Conservation (phyloP, 148 eudicot species). For the Drosera capensis region DNA sequence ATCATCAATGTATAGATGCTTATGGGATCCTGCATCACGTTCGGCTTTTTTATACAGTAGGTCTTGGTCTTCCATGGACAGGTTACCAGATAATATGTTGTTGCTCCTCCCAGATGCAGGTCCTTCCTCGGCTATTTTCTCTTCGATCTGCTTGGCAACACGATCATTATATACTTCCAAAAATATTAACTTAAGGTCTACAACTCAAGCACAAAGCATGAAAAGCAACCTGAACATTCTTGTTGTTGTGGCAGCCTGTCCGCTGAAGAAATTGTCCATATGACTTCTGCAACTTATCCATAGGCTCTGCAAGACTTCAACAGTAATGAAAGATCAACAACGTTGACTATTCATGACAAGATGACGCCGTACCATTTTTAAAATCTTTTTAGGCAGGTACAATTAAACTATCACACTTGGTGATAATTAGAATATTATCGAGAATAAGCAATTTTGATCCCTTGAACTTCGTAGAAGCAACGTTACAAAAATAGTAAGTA, state of each 20-base stretch:
- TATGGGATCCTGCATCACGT: constrained; percentile 11
- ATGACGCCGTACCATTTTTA: too few species aligned
- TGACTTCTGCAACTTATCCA: constrained; percentile 67
- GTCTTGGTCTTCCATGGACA: constrained; percentile 5
- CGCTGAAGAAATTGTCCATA: constrained; percentile 74
- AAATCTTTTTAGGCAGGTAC: too few species aligned
- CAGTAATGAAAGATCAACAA: too few species aligned
- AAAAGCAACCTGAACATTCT: constrained; percentile 42
- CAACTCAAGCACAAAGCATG: neutral
- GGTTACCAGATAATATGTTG: neutral
- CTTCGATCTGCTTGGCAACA: constrained; percentile 28
- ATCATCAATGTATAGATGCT: constrained; percentile 38
- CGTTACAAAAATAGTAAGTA: too few species aligned
- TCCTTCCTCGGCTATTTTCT: constrained; percentile 23
- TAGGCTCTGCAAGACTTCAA: constrained; percentile 87
- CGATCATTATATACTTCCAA: constrained; percentile 4
- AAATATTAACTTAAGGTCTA: neutral
- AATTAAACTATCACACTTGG: too few species aligned
- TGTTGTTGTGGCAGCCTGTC: constrained; percentile 41
- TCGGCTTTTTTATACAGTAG: constrained; percentile 1
- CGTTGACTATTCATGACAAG: too few species aligned
- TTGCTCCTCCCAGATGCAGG: constrained; percentile 19
- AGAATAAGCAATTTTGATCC: too few species aligned
- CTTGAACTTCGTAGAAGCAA: too few species aligned
- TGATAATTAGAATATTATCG: too few species aligned